Conservation (phyloP, 2,329 filamentous ascomycete genomes). For the Fusarium sp. region DNA sequence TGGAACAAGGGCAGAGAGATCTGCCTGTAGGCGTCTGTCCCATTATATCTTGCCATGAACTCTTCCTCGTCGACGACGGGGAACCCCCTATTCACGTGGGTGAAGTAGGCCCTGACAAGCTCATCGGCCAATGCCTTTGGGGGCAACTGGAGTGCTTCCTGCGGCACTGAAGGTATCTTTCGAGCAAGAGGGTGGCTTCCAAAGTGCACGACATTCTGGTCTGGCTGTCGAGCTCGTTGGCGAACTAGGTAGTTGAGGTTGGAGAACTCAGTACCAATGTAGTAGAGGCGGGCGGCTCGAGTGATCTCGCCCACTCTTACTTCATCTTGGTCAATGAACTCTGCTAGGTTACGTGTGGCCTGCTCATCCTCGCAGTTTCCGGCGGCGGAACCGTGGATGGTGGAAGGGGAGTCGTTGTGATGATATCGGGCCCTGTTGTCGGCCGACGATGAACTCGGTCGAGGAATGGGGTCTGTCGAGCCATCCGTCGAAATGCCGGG, state of each 20-base stretch:
- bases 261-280: slow-evolving; percentile 67
- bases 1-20: slow-evolving; percentile 63
- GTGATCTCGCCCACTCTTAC: slow-evolving; percentile 59
- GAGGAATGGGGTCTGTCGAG: slow-evolving; percentile 9
- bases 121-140: slow-evolving; percentile 61
- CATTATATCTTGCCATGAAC: slow-evolving; percentile 63
- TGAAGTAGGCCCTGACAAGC: slow-evolving; percentile 63
- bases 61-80: slow-evolving; percentile 64
- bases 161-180: slow-evolving; percentile 54
- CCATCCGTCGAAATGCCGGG: slow-evolving; percentile 5
- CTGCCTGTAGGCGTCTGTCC: slow-evolving; percentile 56
- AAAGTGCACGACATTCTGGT: slow-evolving; percentile 50
- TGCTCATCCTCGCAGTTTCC: slow-evolving; percentile 55
- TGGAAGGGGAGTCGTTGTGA: slow-evolving; percentile 23
- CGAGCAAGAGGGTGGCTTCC: slow-evolving; percentile 49
- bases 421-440: slow-evolving; percentile 11
- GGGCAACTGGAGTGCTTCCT: slow-evolving; percentile 62
- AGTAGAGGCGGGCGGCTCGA: slow-evolving; percentile 61
- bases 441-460: slow-evolving; percentile 24
- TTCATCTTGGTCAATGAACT: slow-evolving; percentile 63
- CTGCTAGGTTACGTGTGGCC: slow-evolving; percentile 57
- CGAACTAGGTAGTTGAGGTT: slow-evolving; percentile 67
- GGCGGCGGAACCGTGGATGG: slow-evolving; percentile 25
- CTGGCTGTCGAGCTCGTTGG: slow-evolving; percentile 53
- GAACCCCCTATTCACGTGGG: slow-evolving; percentile 62